Evolutionary conservation across 1,139 yeast genomes (phyloP).

Genomic region (Magnusiomyces paraingens): DNA sequence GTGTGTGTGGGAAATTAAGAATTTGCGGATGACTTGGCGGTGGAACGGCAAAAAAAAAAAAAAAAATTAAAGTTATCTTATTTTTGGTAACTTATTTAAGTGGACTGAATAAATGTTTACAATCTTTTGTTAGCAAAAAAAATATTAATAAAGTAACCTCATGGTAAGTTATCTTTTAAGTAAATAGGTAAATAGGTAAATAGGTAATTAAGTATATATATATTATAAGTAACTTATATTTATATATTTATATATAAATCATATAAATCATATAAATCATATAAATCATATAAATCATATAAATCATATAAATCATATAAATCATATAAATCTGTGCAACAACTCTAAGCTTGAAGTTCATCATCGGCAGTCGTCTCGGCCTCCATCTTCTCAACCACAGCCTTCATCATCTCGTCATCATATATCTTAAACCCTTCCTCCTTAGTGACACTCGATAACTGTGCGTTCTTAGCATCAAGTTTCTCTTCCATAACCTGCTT

Average conservation of each 20-base stretch:
- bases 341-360: constrained; percentile 20
- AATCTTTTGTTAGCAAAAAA: not conserved
- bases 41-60: constrained; percentile 5
- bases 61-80: not conserved
- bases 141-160: not conserved
- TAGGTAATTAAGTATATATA: constrained; percentile 10
- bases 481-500: constrained; percentile 99
- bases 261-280: too few species aligned
- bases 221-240: constrained; percentile 1
- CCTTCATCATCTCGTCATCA: constrained; percentile 75
- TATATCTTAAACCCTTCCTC: constrained; percentile 85
- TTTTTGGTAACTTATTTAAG: too few species aligned
- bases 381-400: constrained; percentile 66
- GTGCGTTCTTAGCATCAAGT: constrained; percentile 91
- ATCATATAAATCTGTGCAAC: too few species aligned
- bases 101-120: too few species aligned
- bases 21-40: not conserved
- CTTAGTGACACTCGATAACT: constrained; percentile 84
- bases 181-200: constrained; percentile 9
- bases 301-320: too few species aligned
- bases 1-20: too few species aligned
- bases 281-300: too few species aligned
- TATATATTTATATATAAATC: too few species aligned
- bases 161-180: not conserved
- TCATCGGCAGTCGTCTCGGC: constrained; percentile 56